These are phyloP conservation scores for Graphiopsis chlorocephala DNA, from an alignment of 2,329 filamentous ascomycete genomes.

Conservation along the genomic window DNA sequence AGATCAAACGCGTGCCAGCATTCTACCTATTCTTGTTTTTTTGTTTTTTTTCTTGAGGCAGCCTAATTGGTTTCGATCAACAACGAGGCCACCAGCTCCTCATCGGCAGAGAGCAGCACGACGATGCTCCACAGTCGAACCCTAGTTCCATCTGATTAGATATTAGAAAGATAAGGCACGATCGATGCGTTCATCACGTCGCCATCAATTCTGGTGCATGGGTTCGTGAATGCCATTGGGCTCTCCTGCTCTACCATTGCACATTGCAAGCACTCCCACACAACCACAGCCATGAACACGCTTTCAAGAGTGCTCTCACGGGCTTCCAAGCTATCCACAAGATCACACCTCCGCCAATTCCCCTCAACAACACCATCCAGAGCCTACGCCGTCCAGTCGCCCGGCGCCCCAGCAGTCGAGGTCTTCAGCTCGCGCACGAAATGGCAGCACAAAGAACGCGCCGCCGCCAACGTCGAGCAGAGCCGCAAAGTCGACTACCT, in stretches of 20 bases:
- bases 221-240: background rate
- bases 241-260: background rate
- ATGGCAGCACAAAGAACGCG: constrained; percentile 86
- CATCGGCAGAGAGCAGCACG: background rate
- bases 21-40: no score
- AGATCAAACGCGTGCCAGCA: no score
- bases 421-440: constrained; percentile 90
- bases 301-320: background rate
- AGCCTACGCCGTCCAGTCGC: constrained; percentile 71
- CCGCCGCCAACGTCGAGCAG: constrained; percentile 65
- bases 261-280: background rate
- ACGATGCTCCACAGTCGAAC: background rate
- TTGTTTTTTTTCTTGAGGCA: no score
- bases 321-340: background rate
- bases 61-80: background rate
- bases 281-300: background rate
- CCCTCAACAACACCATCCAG: constrained; percentile 5
- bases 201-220: background rate
- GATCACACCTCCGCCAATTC: background rate
- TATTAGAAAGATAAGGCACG: background rate
- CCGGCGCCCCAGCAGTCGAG: constrained; percentile 74
- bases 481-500: constrained; percentile 87
- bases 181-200: background rate
- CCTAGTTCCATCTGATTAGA: background rate
- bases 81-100: background rate